Evolutionary conservation across 345 rosid genomes (phyloP).

Genomic region (Barbarea vulgaris): DNA sequence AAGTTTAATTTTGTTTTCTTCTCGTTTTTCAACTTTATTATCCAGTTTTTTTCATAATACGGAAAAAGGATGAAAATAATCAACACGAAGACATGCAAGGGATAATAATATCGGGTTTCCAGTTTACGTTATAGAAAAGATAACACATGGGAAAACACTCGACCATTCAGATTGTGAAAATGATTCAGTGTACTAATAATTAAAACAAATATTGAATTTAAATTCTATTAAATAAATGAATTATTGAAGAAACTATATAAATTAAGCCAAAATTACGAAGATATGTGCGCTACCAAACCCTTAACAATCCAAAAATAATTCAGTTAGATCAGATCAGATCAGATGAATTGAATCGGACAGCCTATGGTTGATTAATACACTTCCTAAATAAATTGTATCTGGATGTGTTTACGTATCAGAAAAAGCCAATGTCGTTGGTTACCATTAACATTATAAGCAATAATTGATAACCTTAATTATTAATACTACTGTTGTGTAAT

Average conservation of each 20-base stretch:
- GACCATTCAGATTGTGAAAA: not conserved
- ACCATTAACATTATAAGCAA: slow-evolving; percentile 2
- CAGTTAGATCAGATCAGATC: no score
- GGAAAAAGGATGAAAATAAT: not conserved
- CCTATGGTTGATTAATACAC: not conserved
- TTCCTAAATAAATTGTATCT: not conserved
- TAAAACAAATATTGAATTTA: not conserved
- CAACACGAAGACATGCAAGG: not conserved
- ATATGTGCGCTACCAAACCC: not conserved
- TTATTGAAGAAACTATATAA: not conserved
- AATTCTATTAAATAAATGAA: not conserved
- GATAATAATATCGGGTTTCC: not conserved
- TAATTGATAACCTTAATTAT: not conserved
- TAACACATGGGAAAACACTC: not conserved
- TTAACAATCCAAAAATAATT: slow-evolving; percentile 5
- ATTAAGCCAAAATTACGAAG: not conserved
- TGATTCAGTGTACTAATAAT: not conserved
- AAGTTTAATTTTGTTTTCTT: not conserved
- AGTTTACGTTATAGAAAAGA: no score
- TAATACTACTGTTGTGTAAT: not conserved
- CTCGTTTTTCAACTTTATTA: not conserved
- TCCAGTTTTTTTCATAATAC: not conserved
- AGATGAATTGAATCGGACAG: slow-evolving; percentile 25
- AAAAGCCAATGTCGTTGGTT: slow-evolving; percentile 12
- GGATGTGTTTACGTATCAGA: not conserved